Percentiles rank a stretch among this genome's conserved stretches.
Conservation (phyloP, 2,329 filamentous ascomycete species). For the Arthrinium phaeospermum region DNA sequence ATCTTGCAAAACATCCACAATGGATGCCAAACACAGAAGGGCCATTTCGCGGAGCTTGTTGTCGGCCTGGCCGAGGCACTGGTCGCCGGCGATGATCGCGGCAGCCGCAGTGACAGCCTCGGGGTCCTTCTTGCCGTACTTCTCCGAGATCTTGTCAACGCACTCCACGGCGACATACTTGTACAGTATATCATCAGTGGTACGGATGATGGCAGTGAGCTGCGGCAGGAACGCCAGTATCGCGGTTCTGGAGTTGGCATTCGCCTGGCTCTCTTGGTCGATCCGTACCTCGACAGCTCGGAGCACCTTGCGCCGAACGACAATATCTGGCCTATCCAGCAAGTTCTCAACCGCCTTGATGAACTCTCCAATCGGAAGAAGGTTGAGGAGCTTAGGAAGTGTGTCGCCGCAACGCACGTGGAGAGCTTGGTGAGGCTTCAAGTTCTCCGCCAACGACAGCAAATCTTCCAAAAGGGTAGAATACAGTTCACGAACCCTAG, state of each 20-base stretch:
- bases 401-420: slow-evolving; percentile 70
- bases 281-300: slow-evolving; percentile 82
- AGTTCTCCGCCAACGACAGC: slow-evolving; percentile 67
- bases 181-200: slow-evolving; percentile 74
- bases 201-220: slow-evolving; percentile 76
- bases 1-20: slow-evolving; percentile 87
- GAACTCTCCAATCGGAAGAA: slow-evolving; percentile 87
- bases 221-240: slow-evolving; percentile 81
- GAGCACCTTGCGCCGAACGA: slow-evolving; percentile 79
- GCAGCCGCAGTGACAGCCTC: slow-evolving; percentile 78
- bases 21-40: slow-evolving; percentile 85
- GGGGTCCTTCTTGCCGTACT: slow-evolving; percentile 91
- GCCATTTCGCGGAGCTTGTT: slow-evolving; percentile 79
- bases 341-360: slow-evolving; percentile 86
- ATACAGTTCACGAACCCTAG: slow-evolving; percentile 72
- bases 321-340: slow-evolving; percentile 75
- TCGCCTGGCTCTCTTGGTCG: slow-evolving; percentile 71
- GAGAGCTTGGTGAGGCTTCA: slow-evolving; percentile 61
- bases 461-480: slow-evolving; percentile 70
- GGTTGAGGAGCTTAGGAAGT: slow-evolving; percentile 79
- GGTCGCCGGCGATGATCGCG: slow-evolving; percentile 74
- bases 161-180: slow-evolving; percentile 88
- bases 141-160: slow-evolving; percentile 90
- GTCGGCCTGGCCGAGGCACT: slow-evolving; percentile 78
- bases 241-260: slow-evolving; percentile 70